These are phyloP conservation scores for Tephrocybe sp. DNA, from an alignment of 768 basidiomycete species.

Conservation along the genomic window DNA sequence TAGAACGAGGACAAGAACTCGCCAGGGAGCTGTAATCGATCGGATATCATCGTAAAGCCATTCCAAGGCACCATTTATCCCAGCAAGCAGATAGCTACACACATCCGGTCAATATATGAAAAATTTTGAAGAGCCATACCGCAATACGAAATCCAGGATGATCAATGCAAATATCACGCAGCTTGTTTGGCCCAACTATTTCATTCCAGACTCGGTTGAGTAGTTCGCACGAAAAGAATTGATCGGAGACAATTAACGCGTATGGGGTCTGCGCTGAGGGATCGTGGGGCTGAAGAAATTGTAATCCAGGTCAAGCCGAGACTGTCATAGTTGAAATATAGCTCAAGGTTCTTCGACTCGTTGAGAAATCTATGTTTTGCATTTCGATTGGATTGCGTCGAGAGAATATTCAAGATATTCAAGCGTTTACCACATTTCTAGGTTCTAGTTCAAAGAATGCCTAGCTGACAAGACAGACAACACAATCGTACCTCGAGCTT, in stretches of 20 bases:
- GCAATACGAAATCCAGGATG: conserved; percentile 10
- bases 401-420: too few species aligned
- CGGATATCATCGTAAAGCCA: conserved; percentile 77
- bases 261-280: conserved; percentile 17
- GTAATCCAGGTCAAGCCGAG: too few species aligned
- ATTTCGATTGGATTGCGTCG: too few species aligned
- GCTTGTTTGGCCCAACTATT: conserved; percentile 84
- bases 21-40: conserved; percentile 59
- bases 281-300: conserved; percentile 31
- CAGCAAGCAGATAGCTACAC: conserved; percentile 69
- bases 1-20: conserved; percentile 16
- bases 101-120: background rate
- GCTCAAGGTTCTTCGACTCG: too few species aligned
- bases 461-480: too few species aligned
- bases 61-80: conserved; percentile 94
- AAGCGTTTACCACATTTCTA: too few species aligned
- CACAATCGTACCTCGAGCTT: too few species aligned
- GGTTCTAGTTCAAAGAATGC: too few species aligned
- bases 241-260: conserved; percentile 87
- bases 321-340: too few species aligned
- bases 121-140: conserved; percentile 4
- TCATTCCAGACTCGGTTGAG: conserved; percentile 69
- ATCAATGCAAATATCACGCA: conserved; percentile 53
- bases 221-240: conserved; percentile 69
- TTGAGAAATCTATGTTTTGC: too few species aligned